phyloP scores from a whole-genome alignment of 345 rosid genomes.

The Populus simonii region DNA sequence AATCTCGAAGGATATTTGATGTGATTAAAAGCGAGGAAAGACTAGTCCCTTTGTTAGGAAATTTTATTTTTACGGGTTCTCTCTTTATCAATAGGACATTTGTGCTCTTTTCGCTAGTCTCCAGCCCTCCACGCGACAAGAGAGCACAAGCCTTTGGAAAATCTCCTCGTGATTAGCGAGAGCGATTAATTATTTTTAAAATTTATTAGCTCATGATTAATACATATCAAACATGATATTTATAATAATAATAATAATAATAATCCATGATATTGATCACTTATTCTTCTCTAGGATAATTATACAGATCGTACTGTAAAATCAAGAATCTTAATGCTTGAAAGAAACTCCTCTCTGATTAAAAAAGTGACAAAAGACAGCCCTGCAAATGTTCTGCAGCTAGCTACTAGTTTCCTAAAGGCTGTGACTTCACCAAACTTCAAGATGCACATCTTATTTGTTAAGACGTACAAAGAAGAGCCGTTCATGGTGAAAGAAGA shows the following conservation, averaged over 20 bases:
- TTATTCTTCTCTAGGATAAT: not conserved
- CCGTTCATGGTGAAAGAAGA: too few relatives aligned
- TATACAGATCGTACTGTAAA: not conserved
- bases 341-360: not conserved
- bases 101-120: not conserved
- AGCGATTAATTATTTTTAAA: not conserved
- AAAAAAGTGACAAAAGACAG: not conserved
- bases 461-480: too few relatives aligned
- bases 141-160: not conserved
- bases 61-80: not conserved
- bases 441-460: too few relatives aligned
- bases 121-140: not conserved
- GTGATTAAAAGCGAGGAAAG: not conserved
- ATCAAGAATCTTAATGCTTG: not conserved
- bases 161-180: not conserved
- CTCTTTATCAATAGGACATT: not conserved
- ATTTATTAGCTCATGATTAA: not conserved
- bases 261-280: not conserved
- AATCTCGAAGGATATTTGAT: not conserved
- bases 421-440: not conserved
- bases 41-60: not conserved
- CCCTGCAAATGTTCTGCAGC: not conserved
- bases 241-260: too few relatives aligned
- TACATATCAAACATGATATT: not conserved
- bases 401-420: not conserved